A percentile compares a stretch with the other conserved stretches of the same genome.
Conservation (phyloP, 2,329 filamentous ascomycete genomes). For the Aspergillus cejpii region DNA sequence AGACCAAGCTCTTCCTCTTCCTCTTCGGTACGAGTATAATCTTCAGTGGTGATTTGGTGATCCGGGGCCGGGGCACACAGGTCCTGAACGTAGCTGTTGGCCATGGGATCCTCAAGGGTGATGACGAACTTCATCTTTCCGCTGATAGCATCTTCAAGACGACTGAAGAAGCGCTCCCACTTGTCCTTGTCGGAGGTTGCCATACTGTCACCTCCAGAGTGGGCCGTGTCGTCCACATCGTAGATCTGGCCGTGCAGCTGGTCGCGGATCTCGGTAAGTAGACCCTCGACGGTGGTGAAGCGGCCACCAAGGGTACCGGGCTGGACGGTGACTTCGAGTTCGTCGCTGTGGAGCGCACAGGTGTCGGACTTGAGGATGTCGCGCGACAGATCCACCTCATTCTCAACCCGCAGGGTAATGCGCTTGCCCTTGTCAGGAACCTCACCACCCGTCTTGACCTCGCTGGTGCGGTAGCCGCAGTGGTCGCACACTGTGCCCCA, state of each 20-base stretch:
- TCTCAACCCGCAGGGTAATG: constrained; percentile 69
- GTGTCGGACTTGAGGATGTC: constrained; percentile 97
- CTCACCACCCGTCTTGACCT: constrained; percentile 94
- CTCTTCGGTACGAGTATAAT: constrained; percentile 80
- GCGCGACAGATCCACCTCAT: constrained; percentile 66
- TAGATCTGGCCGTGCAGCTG: constrained; percentile 87
- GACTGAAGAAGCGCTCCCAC: constrained; percentile 76
- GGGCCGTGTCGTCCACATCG: constrained; percentile 55
- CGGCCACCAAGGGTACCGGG: constrained; percentile 90
- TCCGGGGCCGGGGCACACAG: constrained; percentile 73
- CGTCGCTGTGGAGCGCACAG: constrained; percentile 77
- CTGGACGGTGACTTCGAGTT: constrained; percentile 80
- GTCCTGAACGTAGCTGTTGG: constrained; percentile 89
- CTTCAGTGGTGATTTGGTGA: constrained; percentile 70
- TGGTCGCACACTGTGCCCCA: constrained; percentile 90
- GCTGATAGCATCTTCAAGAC: constrained; percentile 68
- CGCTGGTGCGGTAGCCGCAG: constrained; percentile 91
- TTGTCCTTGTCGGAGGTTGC: constrained; percentile 55
- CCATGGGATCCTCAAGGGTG: constrained; percentile 78
- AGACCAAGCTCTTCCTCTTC: constrained; percentile 92
- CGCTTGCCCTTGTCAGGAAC: constrained; percentile 79
- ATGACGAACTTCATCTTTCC: constrained; percentile 76
- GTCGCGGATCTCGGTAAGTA: constrained; percentile 84
- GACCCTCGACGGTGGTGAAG: constrained; percentile 93
- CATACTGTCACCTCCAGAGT: constrained; percentile 72